Evolutionary conservation across 2,329 filamentous ascomycete species (phyloP), one percentile per base, ranked within the genome.

Genomic region (Botrytis deweyae): DNA sequence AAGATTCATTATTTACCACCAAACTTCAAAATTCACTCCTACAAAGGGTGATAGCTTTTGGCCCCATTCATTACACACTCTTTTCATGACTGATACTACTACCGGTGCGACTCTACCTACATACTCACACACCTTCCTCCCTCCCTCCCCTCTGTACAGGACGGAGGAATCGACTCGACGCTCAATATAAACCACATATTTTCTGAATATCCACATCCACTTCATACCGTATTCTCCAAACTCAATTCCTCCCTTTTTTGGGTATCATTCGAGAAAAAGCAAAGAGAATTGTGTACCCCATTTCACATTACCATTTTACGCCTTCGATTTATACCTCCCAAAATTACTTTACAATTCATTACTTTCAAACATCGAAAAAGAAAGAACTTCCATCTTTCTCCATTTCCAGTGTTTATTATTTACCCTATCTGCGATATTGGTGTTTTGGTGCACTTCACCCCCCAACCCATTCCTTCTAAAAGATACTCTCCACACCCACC

Each of bases 391-490:
- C 22, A 25, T 70, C 38, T 29, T 29, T 70, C 66, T 42, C 8
- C 46, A 38, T 70, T 70, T 58, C 29, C 33, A 36, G 38, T 61
- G 52, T 70, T 70, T 70, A 70, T 63, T 63, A 70, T 63, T 63
- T 46, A 71, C 55, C 55, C 18, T 63, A 7, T 33, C n/a, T 59
- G 14, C 49, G 33, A 52, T 40, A 16, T 22, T 29, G 40, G 22
- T 55, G 46, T 71, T 63, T 67, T 52, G 64, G 44, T n/a, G 29
- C 52, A 33, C 29, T 44, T 44, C 55, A 40, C 52, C 52, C 52
- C 70, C 63, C 62, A 42, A 66, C 46, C 70, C 62, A 72, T 72
- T 67, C 70, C 70, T 72, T 67, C 62, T 58, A 5, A 14, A 20
- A 67, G 44, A 38, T 46, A 25, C 46, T 29, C 49, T 38, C 44